Percentiles rank a stretch among this genome's conserved stretches.
phyloP scores from a whole-genome alignment of 2,329 filamentous ascomycete species.

The Fusarium avenaceum region DNA sequence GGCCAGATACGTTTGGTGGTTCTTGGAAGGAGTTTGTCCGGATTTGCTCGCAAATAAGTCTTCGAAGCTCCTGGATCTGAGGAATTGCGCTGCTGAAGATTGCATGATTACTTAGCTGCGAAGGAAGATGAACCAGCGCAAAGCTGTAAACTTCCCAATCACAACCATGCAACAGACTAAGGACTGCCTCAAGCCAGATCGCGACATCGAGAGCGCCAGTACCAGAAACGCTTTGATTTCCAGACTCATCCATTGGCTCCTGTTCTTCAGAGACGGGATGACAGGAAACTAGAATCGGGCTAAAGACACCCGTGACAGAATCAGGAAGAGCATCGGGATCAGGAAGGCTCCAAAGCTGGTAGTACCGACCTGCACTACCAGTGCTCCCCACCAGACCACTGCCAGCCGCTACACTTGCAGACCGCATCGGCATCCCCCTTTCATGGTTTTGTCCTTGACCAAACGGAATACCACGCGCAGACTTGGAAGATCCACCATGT shows the following conservation, averaged over 20 bases:
- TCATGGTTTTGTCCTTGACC: slow-evolving; percentile 62
- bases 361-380: slow-evolving; percentile 55
- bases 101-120: slow-evolving; percentile 90
- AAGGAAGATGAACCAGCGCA: slow-evolving; percentile 85
- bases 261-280: slow-evolving; percentile 39
- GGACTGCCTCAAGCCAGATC: slow-evolving; percentile 82
- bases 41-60: slow-evolving; percentile 85
- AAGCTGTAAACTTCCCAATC: slow-evolving; percentile 97
- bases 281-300: slow-evolving; percentile 65
- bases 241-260: slow-evolving; percentile 10
- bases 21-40: slow-evolving; percentile 83
- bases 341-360: slow-evolving; percentile 70
- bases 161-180: slow-evolving; percentile 78
- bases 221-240: slow-evolving; percentile 50
- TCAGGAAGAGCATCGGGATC: slow-evolving; percentile 69
- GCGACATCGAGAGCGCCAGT: slow-evolving; percentile 69
- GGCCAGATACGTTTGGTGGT: slow-evolving; percentile 80
- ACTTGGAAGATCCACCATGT: slow-evolving; percentile 54
- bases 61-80: slow-evolving; percentile 81
- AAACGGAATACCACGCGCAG: slow-evolving; percentile 67
- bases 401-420: slow-evolving; percentile 55
- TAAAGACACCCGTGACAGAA: slow-evolving; percentile 60
- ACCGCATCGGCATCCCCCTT: slow-evolving; percentile 57
- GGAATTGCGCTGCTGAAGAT: slow-evolving; percentile 81
- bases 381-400: slow-evolving; percentile 51